Conservation (phyloP, 345 rosid species). For the Cochlearia excelsa region DNA sequence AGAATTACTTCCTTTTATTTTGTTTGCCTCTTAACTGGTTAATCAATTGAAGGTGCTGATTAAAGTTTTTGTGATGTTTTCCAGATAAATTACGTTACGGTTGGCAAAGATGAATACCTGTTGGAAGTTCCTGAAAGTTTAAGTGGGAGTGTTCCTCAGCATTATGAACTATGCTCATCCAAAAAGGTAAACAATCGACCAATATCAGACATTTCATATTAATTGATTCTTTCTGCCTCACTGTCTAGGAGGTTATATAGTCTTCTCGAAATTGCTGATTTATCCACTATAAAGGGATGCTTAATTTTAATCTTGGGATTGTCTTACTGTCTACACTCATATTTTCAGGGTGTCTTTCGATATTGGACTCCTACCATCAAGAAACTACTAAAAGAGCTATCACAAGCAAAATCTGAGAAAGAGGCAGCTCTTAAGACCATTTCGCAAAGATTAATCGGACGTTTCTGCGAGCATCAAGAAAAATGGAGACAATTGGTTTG, state of each 20-base stretch:
- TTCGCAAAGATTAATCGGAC: slow-evolving; percentile 66
- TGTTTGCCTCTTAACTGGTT: slow-evolving; percentile 17
- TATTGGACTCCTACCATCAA: slow-evolving; percentile 89
- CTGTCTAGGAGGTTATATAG: slow-evolving; percentile 12
- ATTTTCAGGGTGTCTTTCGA: slow-evolving; percentile 73
- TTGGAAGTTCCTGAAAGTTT: slow-evolving; percentile 87
- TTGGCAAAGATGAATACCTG: slow-evolving; percentile 85
- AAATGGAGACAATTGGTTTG: slow-evolving; percentile 82
- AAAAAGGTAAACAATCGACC: slow-evolving; percentile 60
- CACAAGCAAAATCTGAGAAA: slow-evolving; percentile 81
- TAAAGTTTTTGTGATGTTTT: slow-evolving; percentile 32
- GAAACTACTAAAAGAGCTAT: slow-evolving; percentile 58
- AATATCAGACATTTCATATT: slow-evolving; percentile 7
- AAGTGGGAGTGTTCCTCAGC: slow-evolving; percentile 66
- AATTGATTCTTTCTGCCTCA: slow-evolving; percentile 5
- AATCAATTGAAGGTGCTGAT: slow-evolving; percentile 20
- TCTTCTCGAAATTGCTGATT: slow-evolving; percentile 12
- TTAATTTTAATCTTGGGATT: slow-evolving; percentile 1
- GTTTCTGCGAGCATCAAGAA: slow-evolving; percentile 70
- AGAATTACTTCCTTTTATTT: slow-evolving; percentile 30
- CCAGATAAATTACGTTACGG: slow-evolving; percentile 83
- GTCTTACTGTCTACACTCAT: slow-evolving; percentile 12
- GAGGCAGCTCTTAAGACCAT: slow-evolving; percentile 73
- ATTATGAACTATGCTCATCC: slow-evolving; percentile 90
- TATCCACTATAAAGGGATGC: slow-evolving; percentile 6